Base-by-base conservation (phyloP, 768 basidiomycete species). In the Hortiboletus campestris region DNA sequence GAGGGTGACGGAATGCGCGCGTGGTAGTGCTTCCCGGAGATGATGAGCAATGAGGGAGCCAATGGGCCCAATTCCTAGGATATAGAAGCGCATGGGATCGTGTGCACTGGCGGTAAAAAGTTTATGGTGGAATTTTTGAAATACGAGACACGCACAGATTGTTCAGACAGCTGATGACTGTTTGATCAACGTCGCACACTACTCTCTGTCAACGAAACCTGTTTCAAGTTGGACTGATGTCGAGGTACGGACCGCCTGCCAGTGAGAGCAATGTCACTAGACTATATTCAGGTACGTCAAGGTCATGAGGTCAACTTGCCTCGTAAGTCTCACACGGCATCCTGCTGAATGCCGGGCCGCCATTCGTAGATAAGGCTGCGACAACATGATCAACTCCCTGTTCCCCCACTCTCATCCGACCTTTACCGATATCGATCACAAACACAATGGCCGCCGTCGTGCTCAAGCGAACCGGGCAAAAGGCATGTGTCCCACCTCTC, bases 11-110 rank as follows among this genome's bases (percentile, higher is more conserved):
- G 80, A 67, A 61, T 84, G 78, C 16, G 72, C 62, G 29, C 68
- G 57, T 19, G 83, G 77, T 48, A 91, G 75, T 50, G 76, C 71
- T 47, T 77, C 77, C 39, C 90, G 86, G 39, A 98, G 81, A 68
- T 95, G 82, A 69, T 88, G 84, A 16, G 94, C 81, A 60, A 98
- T 59, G 55, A 98, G 83, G 29, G 84, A 83, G 51, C 95, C 95
- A 58, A 96, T 82, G 42, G 92, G 80, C 46, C 93, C 93, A 40
- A 93, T 71, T 62, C 94, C 93, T 59, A 91, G 78, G 59, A 90
- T 66, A 75, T 90, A 86, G 67, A 88, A 80, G 58, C 80, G 85
- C 88, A 91, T 63, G 46, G 34, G 38, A 22, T 31, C 40, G 45
- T 14, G 40, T 40, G 13, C 14, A 5, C 47, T 59, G 22, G 28